Conservation (phyloP, 2,329 filamentous ascomycete genomes). For the Talaromyces verruculosus region DNA sequence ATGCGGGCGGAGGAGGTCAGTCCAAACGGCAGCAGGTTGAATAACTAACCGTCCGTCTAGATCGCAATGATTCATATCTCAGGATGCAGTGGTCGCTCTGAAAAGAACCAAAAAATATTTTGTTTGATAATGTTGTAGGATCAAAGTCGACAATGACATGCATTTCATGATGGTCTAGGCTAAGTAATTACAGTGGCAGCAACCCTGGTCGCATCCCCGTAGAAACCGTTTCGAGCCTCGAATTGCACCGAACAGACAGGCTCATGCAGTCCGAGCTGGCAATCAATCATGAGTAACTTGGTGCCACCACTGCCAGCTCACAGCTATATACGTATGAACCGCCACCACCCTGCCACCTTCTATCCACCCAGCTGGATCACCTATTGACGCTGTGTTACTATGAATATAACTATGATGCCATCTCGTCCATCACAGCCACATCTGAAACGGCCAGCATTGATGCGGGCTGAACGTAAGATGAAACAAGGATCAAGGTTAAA, state of each 20-base stretch:
- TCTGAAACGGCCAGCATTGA: neutral
- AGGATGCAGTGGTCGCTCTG: neutral
- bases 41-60: neutral
- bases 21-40: neutral
- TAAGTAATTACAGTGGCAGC: constrained; percentile 13
- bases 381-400: neutral
- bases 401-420: neutral
- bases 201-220: constrained; percentile 10
- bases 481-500: neutral
- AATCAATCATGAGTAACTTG: neutral
- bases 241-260: neutral
- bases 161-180: neutral
- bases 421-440: constrained; percentile 6
- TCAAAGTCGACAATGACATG: neutral
- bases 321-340: neutral
- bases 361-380: neutral
- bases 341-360: constrained; percentile 1
- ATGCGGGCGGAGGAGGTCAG: constrained; percentile 11
- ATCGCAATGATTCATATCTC: neutral
- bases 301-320: neutral
- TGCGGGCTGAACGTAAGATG: too few relatives aligned
- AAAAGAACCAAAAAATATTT: neutral
- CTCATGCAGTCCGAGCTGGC: neutral
- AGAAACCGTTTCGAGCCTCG: constrained; percentile 8
- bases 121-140: neutral